Conservation (phyloP, 495 filamentous ascomycete genomes). For the Antarctomyces pellizariae region DNA sequence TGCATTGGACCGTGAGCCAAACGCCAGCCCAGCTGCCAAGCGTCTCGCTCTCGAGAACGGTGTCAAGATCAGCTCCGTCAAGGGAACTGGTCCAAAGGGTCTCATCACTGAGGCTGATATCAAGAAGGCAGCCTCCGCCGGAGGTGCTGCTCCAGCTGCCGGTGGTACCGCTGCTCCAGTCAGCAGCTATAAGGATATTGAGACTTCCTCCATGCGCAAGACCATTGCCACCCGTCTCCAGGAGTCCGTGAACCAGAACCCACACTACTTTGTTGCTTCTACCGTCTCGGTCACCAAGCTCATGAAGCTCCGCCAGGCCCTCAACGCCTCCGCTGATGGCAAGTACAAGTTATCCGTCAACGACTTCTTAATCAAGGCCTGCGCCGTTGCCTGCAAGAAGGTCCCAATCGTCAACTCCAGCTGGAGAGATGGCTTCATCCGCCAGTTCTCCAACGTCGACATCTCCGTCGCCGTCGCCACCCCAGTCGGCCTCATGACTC, state of each 20-base stretch:
- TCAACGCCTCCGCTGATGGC: constrained; percentile 72
- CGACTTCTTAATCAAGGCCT: constrained; percentile 97
- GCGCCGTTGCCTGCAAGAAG: constrained; percentile 68
- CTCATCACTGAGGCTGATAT: constrained; percentile 81
- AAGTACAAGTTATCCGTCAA: constrained; percentile 98
- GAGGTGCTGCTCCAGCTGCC: constrained; percentile 17
- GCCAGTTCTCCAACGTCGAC: constrained; percentile 77
- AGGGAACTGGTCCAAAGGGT: constrained; percentile 71
- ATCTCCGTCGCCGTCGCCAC: constrained; percentile 90
- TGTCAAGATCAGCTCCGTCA: constrained; percentile 52
- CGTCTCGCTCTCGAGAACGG: constrained; percentile 69
- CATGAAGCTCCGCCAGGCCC: constrained; percentile 78
- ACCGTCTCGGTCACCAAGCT: constrained; percentile 81
- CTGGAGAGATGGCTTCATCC: constrained; percentile 78
- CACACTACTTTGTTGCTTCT: constrained; percentile 90
- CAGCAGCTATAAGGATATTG: constrained; percentile 61
- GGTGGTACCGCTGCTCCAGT: constrained; percentile 24
- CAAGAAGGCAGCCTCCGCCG: constrained; percentile 39
- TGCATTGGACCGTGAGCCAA: constrained; percentile 54
- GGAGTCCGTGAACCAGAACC: constrained; percentile 76
- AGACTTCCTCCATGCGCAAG: constrained; percentile 86
- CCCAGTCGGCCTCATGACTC: constrained; percentile 85
- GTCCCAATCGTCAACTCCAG: constrained; percentile 88
- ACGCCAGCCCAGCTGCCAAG: constrained; percentile 51
- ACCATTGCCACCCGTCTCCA: constrained; percentile 81